Conservation (phyloP, 495 filamentous ascomycete genomes). For the Gamarada debralockiae region DNA sequence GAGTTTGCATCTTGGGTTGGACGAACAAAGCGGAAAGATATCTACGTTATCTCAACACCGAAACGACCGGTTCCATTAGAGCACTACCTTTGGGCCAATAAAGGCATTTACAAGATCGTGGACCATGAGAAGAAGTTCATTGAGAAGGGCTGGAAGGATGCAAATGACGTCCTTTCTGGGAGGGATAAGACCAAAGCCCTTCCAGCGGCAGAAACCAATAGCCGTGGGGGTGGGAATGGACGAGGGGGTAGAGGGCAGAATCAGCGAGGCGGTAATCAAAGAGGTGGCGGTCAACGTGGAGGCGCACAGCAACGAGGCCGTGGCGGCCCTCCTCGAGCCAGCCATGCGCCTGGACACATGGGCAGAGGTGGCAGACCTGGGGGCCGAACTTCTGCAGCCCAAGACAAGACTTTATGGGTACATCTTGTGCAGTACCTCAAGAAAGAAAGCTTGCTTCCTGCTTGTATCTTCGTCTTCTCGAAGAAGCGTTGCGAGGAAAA, state of each 20-base stretch:
- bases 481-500: constrained; percentile 97
- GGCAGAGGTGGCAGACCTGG: constrained; percentile 77
- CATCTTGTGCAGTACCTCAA: constrained; percentile 86
- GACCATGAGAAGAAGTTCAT: constrained; percentile 86
- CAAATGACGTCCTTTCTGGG: constrained; percentile 76
- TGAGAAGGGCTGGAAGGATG: constrained; percentile 91
- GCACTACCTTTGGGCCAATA: constrained; percentile 93
- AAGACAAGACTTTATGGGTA: constrained; percentile 97
- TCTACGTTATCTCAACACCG: constrained; percentile 96
- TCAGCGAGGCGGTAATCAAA: constrained; percentile 46
- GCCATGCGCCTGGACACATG: constrained; percentile 71
- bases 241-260: constrained; percentile 35
- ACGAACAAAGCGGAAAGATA: constrained; percentile 96
- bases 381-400: constrained; percentile 78
- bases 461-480: constrained; percentile 97
- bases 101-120: constrained; percentile 91
- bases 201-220: constrained; percentile 32
- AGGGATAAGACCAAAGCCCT: constrained; percentile 71
- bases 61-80: constrained; percentile 94
- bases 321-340: constrained; percentile 50
- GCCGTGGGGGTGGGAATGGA: constrained; percentile 46
- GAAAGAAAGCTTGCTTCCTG: constrained; percentile 81
- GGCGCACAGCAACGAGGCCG: constrained; percentile 53
- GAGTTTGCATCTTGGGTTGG: constrained; percentile 99
- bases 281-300: constrained; percentile 51